Percentiles rank a stretch among this genome's conserved stretches.
phyloP scores from a whole-genome alignment of 78 protist genomes.

The Pigoraptor vietnamica region DNA sequence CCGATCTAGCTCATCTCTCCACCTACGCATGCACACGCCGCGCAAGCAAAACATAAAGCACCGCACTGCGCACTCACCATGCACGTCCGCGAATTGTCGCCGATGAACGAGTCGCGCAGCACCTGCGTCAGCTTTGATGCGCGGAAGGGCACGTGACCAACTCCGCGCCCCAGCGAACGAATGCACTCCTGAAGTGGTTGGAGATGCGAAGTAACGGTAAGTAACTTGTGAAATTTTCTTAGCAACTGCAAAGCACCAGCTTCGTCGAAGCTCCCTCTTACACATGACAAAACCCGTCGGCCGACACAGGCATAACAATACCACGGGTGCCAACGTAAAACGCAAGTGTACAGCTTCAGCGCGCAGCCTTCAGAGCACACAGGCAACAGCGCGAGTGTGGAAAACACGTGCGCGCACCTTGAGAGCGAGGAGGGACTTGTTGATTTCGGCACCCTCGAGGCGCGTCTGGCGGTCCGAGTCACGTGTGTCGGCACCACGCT shows the following conservation, averaged over 20 bases:
- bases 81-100: constrained; percentile 72
- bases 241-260: no score
- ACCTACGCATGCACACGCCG: background rate
- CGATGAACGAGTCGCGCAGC: constrained; percentile 83
- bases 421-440: constrained; percentile 84
- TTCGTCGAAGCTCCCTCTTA: no score
- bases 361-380: no score
- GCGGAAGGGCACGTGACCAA: constrained; percentile 87
- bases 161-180: constrained; percentile 71
- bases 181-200: constrained; percentile 88
- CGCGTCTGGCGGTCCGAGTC: constrained; percentile 77
- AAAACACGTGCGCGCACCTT: constrained; percentile 30
- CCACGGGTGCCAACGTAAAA: no score
- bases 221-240: no score
- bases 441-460: constrained; percentile 94
- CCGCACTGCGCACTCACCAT: constrained; percentile 55
- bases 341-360: no score
- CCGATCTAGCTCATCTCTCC: background rate
- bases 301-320: no score
- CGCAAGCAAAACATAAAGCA: background rate
- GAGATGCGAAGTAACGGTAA: no score
- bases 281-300: no score
- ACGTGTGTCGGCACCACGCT: constrained; percentile 81
- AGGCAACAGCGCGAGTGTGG: background rate
- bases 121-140: constrained; percentile 83